phyloP scores from a whole-genome alignment of 495 filamentous ascomycete species.

The Neurospora terricola region DNA sequence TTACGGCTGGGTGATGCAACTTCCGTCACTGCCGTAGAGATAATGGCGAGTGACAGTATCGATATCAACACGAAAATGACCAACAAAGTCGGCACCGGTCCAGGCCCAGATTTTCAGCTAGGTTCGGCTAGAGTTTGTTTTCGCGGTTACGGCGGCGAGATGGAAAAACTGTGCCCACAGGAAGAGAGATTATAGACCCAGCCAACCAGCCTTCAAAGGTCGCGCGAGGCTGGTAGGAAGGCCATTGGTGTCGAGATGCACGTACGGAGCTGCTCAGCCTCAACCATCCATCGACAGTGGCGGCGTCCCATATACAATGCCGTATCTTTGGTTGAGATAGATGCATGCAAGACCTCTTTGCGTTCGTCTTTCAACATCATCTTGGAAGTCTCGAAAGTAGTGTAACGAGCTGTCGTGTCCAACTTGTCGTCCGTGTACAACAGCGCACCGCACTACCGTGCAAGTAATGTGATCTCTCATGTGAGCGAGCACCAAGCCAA shows the following conservation, averaged over 20 bases:
- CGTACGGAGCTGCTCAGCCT: not conserved
- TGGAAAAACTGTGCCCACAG: not conserved
- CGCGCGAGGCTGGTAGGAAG: not conserved
- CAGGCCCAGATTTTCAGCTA: not conserved
- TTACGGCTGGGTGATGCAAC: not conserved
- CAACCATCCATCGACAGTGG: not conserved
- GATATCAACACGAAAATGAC: not conserved
- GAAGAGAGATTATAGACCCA: not conserved
- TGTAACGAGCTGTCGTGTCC: not conserved
- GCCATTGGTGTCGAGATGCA: not conserved
- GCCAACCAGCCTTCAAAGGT: not conserved
- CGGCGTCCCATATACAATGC: not conserved
- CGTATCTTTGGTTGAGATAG: not conserved
- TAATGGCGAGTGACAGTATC: not conserved
- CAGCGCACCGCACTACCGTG: not conserved
- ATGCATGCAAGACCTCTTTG: not conserved
- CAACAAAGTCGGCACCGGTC: not conserved
- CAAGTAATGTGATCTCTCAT: not conserved
- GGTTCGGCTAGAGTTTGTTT: not conserved
- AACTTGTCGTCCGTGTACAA: not conserved
- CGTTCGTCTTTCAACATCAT: not conserved
- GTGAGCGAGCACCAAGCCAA: not conserved
- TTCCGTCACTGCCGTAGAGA: not conserved
- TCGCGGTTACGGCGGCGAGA: not conserved
- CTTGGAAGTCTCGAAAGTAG: not conserved